These are phyloP conservation scores for Takakia lepidozioides DNA, from an alignment of 225 moss, liverwort and hornwort genomes.

Conservation along the genomic window DNA sequence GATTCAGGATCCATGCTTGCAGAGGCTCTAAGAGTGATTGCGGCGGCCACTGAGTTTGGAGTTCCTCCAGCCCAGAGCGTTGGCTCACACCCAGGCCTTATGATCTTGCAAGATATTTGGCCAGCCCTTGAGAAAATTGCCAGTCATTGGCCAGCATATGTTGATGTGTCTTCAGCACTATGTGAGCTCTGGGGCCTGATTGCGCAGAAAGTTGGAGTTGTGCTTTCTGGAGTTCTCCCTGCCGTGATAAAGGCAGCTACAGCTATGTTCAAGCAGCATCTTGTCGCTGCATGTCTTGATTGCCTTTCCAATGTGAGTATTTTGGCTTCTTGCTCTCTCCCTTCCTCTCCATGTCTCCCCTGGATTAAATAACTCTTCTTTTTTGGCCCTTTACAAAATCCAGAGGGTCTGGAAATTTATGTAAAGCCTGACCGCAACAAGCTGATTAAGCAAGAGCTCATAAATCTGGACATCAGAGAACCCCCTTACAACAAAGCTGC, in stretches of 20 bases:
- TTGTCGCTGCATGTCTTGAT: slow-evolving; percentile 37
- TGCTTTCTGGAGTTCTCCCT: slow-evolving; percentile 34
- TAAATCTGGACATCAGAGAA: no score
- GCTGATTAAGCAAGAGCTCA: no score
- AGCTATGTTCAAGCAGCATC: slow-evolving; percentile 44
- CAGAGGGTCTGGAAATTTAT: no score
- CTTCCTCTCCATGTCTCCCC: no score
- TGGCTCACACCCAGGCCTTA: slow-evolving; percentile 26
- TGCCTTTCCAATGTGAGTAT: slow-evolving; percentile 36
- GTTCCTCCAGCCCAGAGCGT: slow-evolving; percentile 5
- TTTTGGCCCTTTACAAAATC: no score
- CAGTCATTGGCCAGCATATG: slow-evolving; percentile 40
- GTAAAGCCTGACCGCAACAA: no score
- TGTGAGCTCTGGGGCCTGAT: slow-evolving; percentile 51
- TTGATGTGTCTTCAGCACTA: slow-evolving; percentile 41
- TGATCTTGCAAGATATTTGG: slow-evolving; percentile 48
- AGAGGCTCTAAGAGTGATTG: slow-evolving; percentile 35
- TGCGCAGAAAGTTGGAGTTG: slow-evolving; percentile 32
- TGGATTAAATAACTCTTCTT: no score
- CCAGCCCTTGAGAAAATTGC: slow-evolving; percentile 37
- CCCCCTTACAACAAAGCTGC: no score
- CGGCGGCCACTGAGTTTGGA: slow-evolving; percentile 27
- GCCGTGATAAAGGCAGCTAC: slow-evolving; percentile 31
- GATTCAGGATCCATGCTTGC: slow-evolving; percentile 29
- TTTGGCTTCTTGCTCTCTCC: no score